phyloP scores from a whole-genome alignment of 345 rosid species.

The Camelina neglecta region DNA sequence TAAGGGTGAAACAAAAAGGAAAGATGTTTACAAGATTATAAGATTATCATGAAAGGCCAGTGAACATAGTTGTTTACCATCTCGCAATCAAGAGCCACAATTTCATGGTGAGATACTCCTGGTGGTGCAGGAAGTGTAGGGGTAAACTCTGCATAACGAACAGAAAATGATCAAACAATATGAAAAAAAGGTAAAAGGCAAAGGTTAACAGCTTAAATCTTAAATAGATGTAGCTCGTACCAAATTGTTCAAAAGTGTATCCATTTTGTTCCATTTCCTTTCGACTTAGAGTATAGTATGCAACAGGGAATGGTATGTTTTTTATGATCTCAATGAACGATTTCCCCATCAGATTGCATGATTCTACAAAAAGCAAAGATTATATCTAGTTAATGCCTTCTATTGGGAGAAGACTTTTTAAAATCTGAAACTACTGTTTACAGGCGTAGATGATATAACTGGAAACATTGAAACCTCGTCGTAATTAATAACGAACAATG shows the following conservation, averaged over 20 bases:
- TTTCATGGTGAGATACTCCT: conserved; percentile 56
- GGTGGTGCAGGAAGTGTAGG: conserved; percentile 75
- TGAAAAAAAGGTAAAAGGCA: conserved; percentile 15
- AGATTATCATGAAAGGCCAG: neutral
- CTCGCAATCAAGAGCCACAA: conserved; percentile 95
- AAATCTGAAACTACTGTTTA: neutral
- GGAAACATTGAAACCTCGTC: neutral
- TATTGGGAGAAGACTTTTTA: neutral
- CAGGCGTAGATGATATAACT: neutral
- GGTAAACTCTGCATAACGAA: conserved; percentile 57
- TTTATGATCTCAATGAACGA: conserved; percentile 52
- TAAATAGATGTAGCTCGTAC: conserved; percentile 40
- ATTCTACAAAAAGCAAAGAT: conserved; percentile 48
- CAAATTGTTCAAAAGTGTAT: conserved; percentile 63
- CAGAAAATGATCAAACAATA: conserved; percentile 27
- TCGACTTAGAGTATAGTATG: conserved; percentile 72
- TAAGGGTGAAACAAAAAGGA: conserved; percentile 36
- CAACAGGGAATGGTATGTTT: conserved; percentile 79
- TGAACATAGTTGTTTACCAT: conserved; percentile 61
- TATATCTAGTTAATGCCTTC: neutral
- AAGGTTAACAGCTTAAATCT: conserved; percentile 5
- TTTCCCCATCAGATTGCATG: conserved; percentile 37
- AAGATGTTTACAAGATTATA: neutral
- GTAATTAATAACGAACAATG: neutral
- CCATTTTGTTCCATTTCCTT: conserved; percentile 85